phyloP scores from a whole-genome alignment of 2,329 filamentous ascomycete species.

The Helotiales sp. region DNA sequence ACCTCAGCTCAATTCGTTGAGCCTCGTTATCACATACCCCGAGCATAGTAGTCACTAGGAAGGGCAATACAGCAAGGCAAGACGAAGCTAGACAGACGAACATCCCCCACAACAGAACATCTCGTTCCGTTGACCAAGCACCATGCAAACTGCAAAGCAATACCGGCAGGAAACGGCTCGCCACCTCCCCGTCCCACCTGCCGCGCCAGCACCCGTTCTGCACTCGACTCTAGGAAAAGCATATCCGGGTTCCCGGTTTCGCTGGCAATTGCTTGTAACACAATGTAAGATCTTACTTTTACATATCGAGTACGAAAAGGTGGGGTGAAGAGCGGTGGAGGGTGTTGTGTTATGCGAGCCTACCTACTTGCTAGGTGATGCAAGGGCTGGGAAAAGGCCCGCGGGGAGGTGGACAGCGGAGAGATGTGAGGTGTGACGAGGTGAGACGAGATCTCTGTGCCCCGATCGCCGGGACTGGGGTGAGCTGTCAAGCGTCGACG shows the following conservation, averaged over 20 bases:
- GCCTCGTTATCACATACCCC: neutral
- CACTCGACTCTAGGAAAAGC: slow-evolving; percentile 6
- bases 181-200: neutral
- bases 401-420: neutral
- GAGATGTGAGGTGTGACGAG: neutral
- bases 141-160: neutral
- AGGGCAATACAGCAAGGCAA: neutral
- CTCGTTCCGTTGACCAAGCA: too few relatives aligned
- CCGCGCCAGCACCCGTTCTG: slow-evolving; percentile 4
- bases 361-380: slow-evolving; percentile 8
- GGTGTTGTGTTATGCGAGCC: neutral
- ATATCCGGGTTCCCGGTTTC: slow-evolving; percentile 25
- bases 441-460: slow-evolving; percentile 20
- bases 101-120: too few relatives aligned
- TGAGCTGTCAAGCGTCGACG: slow-evolving; percentile 10
- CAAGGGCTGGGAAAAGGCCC: slow-evolving; percentile 3
- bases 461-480: slow-evolving; percentile 12
- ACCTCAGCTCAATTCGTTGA: too few relatives aligned
- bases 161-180: neutral
- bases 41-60: too few relatives aligned
- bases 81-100: neutral
- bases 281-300: neutral
- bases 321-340: slow-evolving; percentile 6
- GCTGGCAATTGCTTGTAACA: slow-evolving; percentile 1
- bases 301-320: neutral